Evolutionary conservation across 129 eudicot species (phyloP).

Genomic region (Gnaphalium uliginosum): DNA sequence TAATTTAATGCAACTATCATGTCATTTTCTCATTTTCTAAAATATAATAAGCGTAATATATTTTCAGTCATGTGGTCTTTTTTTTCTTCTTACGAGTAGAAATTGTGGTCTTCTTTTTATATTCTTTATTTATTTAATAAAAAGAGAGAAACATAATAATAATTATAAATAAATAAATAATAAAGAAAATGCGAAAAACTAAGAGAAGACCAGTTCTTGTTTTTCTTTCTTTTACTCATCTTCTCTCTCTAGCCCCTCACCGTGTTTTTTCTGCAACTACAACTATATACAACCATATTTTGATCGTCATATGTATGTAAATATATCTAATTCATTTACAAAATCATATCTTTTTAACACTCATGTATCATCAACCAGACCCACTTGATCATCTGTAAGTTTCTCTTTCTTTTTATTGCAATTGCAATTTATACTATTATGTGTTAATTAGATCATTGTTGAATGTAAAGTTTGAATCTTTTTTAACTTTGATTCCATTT

Average conservation of each 20-base stretch:
- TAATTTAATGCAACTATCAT: no score
- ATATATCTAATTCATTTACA: neutral
- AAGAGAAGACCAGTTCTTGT: slow-evolving; percentile 24
- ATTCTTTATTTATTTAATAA: neutral
- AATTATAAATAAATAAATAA: neutral
- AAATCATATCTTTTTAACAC: slow-evolving; percentile 10
- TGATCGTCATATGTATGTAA: slow-evolving; percentile 6
- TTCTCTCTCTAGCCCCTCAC: slow-evolving; percentile 35
- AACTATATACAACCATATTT: slow-evolving; percentile 22
- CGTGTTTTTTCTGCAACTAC: slow-evolving; percentile 34
- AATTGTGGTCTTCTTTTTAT: neutral
- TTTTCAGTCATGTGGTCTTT: neutral
- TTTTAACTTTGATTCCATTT: neutral
- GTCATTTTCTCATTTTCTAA: neutral
- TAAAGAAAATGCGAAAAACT: slow-evolving; percentile 10
- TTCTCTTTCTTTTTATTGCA: neutral
- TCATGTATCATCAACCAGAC: slow-evolving; percentile 1
- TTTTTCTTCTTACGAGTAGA: neutral
- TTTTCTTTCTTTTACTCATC: slow-evolving; percentile 21
- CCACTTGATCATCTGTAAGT: slow-evolving; percentile 34
- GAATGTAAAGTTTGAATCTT: neutral
- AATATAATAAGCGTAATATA: neutral
- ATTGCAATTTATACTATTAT: neutral
- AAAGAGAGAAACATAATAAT: neutral
- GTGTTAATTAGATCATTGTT: slow-evolving; percentile 14